Evolutionary conservation across 2,329 filamentous ascomycete species (phyloP).

Genomic region (Scorias spongiosa): DNA sequence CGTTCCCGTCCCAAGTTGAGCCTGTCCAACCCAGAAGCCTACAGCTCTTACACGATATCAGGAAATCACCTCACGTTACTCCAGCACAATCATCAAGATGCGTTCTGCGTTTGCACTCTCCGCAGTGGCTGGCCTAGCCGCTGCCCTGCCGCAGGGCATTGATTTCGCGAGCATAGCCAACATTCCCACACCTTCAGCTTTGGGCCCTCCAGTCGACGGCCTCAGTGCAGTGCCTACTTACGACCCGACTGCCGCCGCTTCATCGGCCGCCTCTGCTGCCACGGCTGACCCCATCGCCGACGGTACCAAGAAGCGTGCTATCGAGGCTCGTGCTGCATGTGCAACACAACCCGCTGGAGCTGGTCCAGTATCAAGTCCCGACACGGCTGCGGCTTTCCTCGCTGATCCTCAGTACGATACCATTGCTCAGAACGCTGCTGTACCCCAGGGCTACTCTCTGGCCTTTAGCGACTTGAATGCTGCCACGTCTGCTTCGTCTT

Average conservation of each 20-base stretch:
- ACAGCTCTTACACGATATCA: too few relatives aligned
- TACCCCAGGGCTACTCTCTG: constrained; percentile 11
- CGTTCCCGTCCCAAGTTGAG: too few relatives aligned
- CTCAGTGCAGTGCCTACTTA: constrained; percentile 5
- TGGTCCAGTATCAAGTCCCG: constrained; percentile 14
- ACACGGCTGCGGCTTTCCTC: constrained; percentile 19
- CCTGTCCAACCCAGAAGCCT: too few relatives aligned
- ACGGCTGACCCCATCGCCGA: constrained; percentile 1
- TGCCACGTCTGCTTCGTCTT: constrained; percentile 15
- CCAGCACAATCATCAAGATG: neutral
- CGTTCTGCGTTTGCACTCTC: constrained; percentile 4
- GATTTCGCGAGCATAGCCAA: constrained; percentile 9
- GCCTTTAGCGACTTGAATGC: constrained; percentile 19
- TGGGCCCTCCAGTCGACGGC: constrained; percentile 4
- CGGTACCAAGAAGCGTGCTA: constrained; percentile 1
- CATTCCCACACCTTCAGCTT: constrained; percentile 1
- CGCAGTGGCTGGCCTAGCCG: constrained; percentile 4
- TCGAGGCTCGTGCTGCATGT: constrained; percentile 6
- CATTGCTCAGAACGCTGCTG: constrained; percentile 7
- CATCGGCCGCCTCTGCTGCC: constrained; percentile 4
- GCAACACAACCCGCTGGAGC: constrained; percentile 7
- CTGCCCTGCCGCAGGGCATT: constrained; percentile 10
- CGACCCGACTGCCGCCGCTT: constrained; percentile 3
- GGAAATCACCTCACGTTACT: too few relatives aligned
- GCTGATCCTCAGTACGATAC: neutral